Percentiles rank a stretch among this genome's conserved stretches.
These are phyloP conservation scores for Paracorniculantispora psalliotae DNA, from an alignment of 2,329 filamentous ascomycete genomes.

Conservation along the genomic window DNA sequence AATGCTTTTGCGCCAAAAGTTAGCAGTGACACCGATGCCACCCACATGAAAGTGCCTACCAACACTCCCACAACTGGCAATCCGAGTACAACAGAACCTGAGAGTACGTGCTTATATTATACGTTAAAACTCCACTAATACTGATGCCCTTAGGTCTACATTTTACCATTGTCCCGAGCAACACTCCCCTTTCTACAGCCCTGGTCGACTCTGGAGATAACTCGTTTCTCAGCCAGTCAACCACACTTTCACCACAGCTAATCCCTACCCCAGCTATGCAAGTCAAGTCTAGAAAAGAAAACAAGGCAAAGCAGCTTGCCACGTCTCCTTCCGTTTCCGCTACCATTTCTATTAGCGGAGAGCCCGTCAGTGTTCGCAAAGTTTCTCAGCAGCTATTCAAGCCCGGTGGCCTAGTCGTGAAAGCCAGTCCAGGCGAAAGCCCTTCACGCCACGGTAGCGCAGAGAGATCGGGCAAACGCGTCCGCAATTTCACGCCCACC, in stretches of 20 bases:
- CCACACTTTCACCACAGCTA: slow-evolving; percentile 31
- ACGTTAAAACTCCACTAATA: not conserved
- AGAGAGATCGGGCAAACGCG: slow-evolving; percentile 41
- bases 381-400: slow-evolving; percentile 36
- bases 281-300: slow-evolving; percentile 42
- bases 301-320: slow-evolving; percentile 11
- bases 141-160: not conserved
- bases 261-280: slow-evolving; percentile 30
- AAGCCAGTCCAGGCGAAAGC: slow-evolving; percentile 17
- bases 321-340: slow-evolving; percentile 13
- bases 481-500: slow-evolving; percentile 41
- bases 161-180: not conserved
- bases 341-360: slow-evolving; percentile 13
- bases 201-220: slow-evolving; percentile 41
- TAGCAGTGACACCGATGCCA: slow-evolving; percentile 24
- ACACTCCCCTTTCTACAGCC: slow-evolving; percentile 23
- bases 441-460: slow-evolving; percentile 14
- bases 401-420: slow-evolving; percentile 20
- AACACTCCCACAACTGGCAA: slow-evolving; percentile 35
- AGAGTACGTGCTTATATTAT: not conserved
- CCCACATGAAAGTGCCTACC: slow-evolving; percentile 33
- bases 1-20: slow-evolving; percentile 22
- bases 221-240: slow-evolving; percentile 45
- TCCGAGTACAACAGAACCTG: slow-evolving; percentile 15
- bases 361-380: slow-evolving; percentile 33